Evolutionary conservation across 2,329 filamentous ascomycete genomes (phyloP), one percentile per base, ranked within the genome.

Genomic region (Fusarium beomiforme): DNA sequence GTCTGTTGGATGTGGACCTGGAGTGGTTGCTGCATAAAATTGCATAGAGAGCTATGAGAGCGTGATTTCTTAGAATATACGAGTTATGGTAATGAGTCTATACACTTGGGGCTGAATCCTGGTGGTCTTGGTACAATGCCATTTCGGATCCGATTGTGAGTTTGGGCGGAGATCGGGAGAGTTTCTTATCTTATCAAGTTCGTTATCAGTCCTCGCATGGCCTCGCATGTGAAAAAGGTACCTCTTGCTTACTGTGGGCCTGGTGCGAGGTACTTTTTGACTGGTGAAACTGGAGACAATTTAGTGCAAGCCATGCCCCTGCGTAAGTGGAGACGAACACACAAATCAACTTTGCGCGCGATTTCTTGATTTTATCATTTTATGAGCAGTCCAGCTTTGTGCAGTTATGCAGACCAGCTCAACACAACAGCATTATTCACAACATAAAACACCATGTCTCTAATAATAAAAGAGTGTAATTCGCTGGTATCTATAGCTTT

Each of bases 361-460:
- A 59, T 66, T 59, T 66, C 37, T 66, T 64, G 44, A 46, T 42
- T 66, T 66, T 24, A 44, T 49, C n/a, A n/a, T 26, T 36, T 29
- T 1, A 17, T 21, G 6, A n/a, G n/a, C n/a, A n/a, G n/a, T 17
- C 26, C 13, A 29, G 24, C 9, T 34, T 39, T 54, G 0, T 44
- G 36, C 26, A 58, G 14, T 41, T 39, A 6, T 31, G 24, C 34
- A 16, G 11, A 16, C 8, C 17, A 2, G 12, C 39, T n/a, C 23
- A 8, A 41, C n/a, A 2, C 1, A 21, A 8, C 5, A 26, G 6
- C 10, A 21, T 31, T 23, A 31, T 23, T n/a, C 26, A 10, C 19
- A n/a, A 3, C 7, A 17, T 17, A 26, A 19, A 29, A n/a, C n/a
- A n/a, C n/a, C 12, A 31, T 23, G 5, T 23, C 4, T 31, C 7